Evolutionary conservation across 2,329 filamentous ascomycete species (phyloP).

Genomic region (Fusarium aywerte): DNA sequence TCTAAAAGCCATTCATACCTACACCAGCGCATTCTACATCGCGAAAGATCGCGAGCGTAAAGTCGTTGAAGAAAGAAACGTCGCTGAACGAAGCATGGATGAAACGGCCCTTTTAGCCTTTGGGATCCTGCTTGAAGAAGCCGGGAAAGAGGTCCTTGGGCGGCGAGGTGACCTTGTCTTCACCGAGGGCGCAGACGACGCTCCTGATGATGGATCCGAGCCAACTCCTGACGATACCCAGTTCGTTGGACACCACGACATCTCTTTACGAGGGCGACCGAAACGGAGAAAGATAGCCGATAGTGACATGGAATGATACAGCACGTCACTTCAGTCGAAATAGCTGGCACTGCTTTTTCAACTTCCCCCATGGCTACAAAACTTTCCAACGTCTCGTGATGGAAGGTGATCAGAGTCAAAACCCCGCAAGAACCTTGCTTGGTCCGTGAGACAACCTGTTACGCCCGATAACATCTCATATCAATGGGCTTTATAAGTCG

Average conservation of each 20-base stretch:
- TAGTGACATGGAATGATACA: conserved; percentile 26
- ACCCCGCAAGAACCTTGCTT: conserved; percentile 15
- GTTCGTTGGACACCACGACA: conserved; percentile 42
- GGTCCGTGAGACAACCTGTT: conserved; percentile 4
- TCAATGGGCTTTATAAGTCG: conserved; percentile 6
- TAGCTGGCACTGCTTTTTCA: neutral
- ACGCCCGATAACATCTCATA: conserved; percentile 8
- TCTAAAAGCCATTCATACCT: conserved; percentile 74
- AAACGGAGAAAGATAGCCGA: conserved; percentile 50
- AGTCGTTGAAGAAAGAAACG: conserved; percentile 41
- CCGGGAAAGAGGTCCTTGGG: conserved; percentile 69
- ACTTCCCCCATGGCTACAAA: neutral
- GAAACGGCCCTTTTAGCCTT: conserved; percentile 81
- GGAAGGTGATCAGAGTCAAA: conserved; percentile 17
- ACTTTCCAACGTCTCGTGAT: conserved; percentile 15
- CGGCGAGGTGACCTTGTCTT: conserved; percentile 76
- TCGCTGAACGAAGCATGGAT: conserved; percentile 74
- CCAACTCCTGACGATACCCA: conserved; percentile 30
- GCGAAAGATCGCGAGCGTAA: conserved; percentile 47
- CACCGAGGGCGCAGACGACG: conserved; percentile 63
- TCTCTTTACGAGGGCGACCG: conserved; percentile 39
- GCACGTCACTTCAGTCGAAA: neutral
- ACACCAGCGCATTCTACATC: conserved; percentile 74
- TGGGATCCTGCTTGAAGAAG: conserved; percentile 80
- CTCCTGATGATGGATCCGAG: conserved; percentile 29